A percentile compares a stretch with the other conserved stretches of the same genome.
Conservation (phyloP, 2,329 filamentous ascomycete species). For the Zalaria obscura region DNA sequence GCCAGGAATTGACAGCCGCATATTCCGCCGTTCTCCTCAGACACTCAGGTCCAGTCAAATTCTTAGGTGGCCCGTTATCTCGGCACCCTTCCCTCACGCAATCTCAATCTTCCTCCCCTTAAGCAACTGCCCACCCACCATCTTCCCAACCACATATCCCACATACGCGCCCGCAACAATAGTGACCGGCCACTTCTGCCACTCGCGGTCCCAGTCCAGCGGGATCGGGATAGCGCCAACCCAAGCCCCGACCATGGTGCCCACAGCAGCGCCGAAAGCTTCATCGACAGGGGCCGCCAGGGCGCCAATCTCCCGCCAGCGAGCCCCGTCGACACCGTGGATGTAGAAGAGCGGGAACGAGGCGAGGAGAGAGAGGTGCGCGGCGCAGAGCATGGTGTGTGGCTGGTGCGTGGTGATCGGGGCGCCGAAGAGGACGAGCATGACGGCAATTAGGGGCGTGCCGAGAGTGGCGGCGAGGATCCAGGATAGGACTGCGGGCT, state of each 20-base stretch:
- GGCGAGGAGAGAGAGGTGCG: slow-evolving; percentile 67
- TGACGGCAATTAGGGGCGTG: slow-evolving; percentile 41
- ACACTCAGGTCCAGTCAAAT: too few species aligned
- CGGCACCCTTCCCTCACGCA: too few species aligned
- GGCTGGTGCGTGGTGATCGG: slow-evolving; percentile 68
- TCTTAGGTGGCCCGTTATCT: too few species aligned
- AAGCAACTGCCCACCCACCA: slow-evolving; percentile 37
- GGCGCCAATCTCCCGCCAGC: slow-evolving; percentile 58
- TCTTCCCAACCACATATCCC: slow-evolving; percentile 60
- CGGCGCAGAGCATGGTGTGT: slow-evolving; percentile 67
- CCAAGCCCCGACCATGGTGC: slow-evolving; percentile 72
- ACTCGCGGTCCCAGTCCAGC: slow-evolving; percentile 69
- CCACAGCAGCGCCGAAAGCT: slow-evolving; percentile 68
- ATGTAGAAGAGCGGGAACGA: slow-evolving; percentile 73
- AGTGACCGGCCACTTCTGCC: slow-evolving; percentile 96
- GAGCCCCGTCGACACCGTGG: slow-evolving; percentile 58
- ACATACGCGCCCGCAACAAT: slow-evolving; percentile 71
- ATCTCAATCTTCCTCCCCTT: slow-evolving; percentile 32
- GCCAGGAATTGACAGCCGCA: too few species aligned
- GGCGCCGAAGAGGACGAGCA: slow-evolving; percentile 79
- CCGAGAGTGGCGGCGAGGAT: slow-evolving; percentile 40
- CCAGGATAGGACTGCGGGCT: slow-evolving; percentile 61
- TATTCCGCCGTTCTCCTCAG: too few species aligned
- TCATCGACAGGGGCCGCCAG: slow-evolving; percentile 66
- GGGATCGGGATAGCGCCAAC: slow-evolving; percentile 89